phyloP scores from a whole-genome alignment of 352 stramenopile species.

The Pythium pyrilobum region DNA sequence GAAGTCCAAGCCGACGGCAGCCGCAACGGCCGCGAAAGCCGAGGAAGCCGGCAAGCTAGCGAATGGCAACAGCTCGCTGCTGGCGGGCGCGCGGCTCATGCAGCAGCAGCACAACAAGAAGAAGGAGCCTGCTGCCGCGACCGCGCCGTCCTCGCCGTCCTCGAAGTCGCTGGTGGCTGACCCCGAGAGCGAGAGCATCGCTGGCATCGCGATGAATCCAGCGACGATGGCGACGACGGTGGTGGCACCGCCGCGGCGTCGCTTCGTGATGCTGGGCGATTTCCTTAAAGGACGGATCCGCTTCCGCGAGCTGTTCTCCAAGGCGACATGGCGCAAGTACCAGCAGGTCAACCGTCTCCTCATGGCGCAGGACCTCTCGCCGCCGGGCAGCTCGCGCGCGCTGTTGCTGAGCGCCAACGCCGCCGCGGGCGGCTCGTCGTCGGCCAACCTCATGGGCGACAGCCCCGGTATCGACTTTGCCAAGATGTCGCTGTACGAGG shows the following conservation, averaged over 20 bases:
- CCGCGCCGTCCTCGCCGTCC: not conserved
- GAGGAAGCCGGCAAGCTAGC: not conserved
- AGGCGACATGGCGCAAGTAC: constrained; percentile 56
- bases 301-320: constrained; percentile 37
- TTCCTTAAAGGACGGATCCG: constrained; percentile 28
- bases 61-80: constrained; percentile 9
- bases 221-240: not conserved
- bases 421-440: not conserved
- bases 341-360: constrained; percentile 25
- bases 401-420: constrained; percentile 3
- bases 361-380: constrained; percentile 1
- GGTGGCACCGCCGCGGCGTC: not conserved
- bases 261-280: constrained; percentile 36
- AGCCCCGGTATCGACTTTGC: constrained; percentile 46
- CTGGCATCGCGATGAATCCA: constrained; percentile 13
- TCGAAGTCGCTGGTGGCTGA: not conserved
- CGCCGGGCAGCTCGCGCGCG: constrained; percentile 13
- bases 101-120: constrained; percentile 17
- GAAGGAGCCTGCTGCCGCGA: not conserved
- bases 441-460: constrained; percentile 3
- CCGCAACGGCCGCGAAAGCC: not conserved
- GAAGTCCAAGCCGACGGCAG: constrained; percentile 10
- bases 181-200: constrained; percentile 6
- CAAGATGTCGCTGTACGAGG: constrained; percentile 70
- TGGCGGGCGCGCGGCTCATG: constrained; percentile 13